These are phyloP conservation scores for Populus hybrid DNA, from an alignment of 441 rosid genomes.

Conservation along the genomic window DNA sequence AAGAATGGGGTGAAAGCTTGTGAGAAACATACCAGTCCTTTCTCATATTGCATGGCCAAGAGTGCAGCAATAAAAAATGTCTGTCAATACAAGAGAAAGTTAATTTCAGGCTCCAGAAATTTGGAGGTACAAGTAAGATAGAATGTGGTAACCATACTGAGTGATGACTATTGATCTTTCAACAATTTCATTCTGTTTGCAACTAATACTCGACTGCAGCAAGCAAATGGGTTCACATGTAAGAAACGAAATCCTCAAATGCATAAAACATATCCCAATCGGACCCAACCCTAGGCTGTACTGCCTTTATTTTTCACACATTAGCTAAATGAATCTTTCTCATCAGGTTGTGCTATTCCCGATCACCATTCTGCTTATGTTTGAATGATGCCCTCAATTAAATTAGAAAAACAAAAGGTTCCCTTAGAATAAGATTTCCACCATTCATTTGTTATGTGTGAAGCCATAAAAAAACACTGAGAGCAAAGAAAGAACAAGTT, in stretches of 20 bases:
- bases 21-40: slow-evolving; percentile 60
- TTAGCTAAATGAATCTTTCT: not conserved
- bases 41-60: slow-evolving; percentile 88
- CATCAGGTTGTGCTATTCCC: not conserved
- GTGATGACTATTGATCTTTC: not conserved
- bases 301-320: not conserved
- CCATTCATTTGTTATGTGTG: not conserved
- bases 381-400: not conserved
- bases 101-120: slow-evolving; percentile 13
- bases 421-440: not conserved
- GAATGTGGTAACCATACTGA: not conserved
- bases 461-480: not conserved
- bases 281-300: not conserved
- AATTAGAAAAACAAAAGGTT: not conserved
- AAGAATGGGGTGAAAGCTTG: not conserved
- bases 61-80: slow-evolving; percentile 88
- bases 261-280: not conserved
- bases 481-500: not conserved
- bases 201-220: not conserved
- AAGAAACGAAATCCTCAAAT: not conserved
- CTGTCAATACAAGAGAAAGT: slow-evolving; percentile 33
- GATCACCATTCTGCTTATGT: not conserved
- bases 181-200: too few species aligned
- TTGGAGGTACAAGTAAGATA: not conserved
- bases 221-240: not conserved